Conservation (phyloP, 2,329 filamentous ascomycete species). For the Dothideomycetes sp. region DNA sequence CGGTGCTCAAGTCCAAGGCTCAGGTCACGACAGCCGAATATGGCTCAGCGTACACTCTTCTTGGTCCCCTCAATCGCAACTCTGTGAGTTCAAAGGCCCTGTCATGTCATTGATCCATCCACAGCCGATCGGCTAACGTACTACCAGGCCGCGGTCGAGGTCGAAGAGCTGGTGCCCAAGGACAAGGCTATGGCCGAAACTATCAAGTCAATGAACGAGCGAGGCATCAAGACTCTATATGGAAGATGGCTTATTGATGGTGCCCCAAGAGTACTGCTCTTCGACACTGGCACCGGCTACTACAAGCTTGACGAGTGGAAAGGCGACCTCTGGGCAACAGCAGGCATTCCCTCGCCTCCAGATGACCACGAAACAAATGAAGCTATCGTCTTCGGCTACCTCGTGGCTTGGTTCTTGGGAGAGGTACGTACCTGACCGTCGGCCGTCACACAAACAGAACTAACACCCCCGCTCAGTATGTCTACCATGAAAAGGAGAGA, state of each 20-base stretch:
- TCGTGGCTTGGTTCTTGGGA: slow-evolving; percentile 96
- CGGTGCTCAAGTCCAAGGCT: slow-evolving; percentile 96
- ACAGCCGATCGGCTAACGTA: slow-evolving; percentile 17
- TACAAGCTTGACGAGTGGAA: slow-evolving; percentile 94
- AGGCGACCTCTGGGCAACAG: slow-evolving; percentile 83
- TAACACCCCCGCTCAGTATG: slow-evolving; percentile 55
- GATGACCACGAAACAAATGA: slow-evolving; percentile 94
- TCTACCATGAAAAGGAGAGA: slow-evolving; percentile 81
- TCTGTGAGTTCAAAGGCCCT: slow-evolving; percentile 52
- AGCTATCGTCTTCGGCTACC: slow-evolving; percentile 91
- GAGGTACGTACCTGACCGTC: slow-evolving; percentile 53
- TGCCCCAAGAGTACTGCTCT: slow-evolving; percentile 82
- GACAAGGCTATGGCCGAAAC: slow-evolving; percentile 70
- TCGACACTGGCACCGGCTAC: slow-evolving; percentile 92
- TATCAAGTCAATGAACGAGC: slow-evolving; percentile 85
- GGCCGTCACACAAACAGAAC: slow-evolving; percentile 14
- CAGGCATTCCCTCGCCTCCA: slow-evolving; percentile 87
- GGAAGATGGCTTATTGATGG: slow-evolving; percentile 97
- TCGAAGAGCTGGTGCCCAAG: slow-evolving; percentile 82
- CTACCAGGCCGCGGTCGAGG: slow-evolving; percentile 81
- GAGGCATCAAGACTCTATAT: slow-evolving; percentile 83
- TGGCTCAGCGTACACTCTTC: slow-evolving; percentile 92
- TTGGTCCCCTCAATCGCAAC: slow-evolving; percentile 84
- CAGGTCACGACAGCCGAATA: slow-evolving; percentile 97
- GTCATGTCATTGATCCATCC: slow-evolving; percentile 14